Percentiles rank a stretch among this genome's conserved stretches.
Evolutionary conservation across 2,329 filamentous ascomycete species (phyloP).

Genomic region (Aspergillus sp.): DNA sequence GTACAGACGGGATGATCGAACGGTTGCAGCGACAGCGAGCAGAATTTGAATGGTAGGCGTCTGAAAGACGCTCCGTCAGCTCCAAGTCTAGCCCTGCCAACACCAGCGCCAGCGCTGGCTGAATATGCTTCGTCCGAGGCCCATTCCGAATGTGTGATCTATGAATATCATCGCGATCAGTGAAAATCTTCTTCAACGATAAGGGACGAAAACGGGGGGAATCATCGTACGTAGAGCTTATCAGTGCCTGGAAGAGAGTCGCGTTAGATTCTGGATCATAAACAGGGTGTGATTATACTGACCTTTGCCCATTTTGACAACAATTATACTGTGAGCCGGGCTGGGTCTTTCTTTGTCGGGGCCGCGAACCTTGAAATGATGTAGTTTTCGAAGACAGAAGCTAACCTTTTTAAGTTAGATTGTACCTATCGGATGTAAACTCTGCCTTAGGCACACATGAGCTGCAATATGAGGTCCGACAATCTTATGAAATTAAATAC

Average conservation of each 20-base stretch:
- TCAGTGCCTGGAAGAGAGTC: constrained; percentile 44
- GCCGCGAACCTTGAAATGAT: constrained; percentile 14
- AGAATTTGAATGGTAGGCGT: constrained; percentile 95
- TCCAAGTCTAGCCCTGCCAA: constrained; percentile 54
- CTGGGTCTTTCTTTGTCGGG: not conserved
- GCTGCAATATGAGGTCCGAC: no score
- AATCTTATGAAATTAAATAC: not conserved
- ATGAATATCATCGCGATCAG: constrained; percentile 13
- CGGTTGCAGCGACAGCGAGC: constrained; percentile 90
- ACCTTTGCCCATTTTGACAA: constrained; percentile 31
- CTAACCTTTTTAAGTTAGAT: not conserved
- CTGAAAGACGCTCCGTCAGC: constrained; percentile 69
- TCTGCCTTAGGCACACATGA: not conserved
- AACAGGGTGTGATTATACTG: not conserved
- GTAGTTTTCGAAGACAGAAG: constrained; percentile 6
- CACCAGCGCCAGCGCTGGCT: constrained; percentile 71
- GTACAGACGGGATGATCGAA: constrained; percentile 96
- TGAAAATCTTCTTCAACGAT: constrained; percentile 14
- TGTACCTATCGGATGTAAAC: not conserved
- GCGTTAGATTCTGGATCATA: not conserved
- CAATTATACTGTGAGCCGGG: not conserved
- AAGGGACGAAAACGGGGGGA: not conserved
- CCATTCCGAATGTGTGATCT: constrained; percentile 98
- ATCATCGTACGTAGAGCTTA: constrained; percentile 48
- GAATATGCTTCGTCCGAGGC: constrained; percentile 85